Base-by-base conservation (phyloP, 306 rosid genomes). In the Cucurbita ficifolia region DNA sequence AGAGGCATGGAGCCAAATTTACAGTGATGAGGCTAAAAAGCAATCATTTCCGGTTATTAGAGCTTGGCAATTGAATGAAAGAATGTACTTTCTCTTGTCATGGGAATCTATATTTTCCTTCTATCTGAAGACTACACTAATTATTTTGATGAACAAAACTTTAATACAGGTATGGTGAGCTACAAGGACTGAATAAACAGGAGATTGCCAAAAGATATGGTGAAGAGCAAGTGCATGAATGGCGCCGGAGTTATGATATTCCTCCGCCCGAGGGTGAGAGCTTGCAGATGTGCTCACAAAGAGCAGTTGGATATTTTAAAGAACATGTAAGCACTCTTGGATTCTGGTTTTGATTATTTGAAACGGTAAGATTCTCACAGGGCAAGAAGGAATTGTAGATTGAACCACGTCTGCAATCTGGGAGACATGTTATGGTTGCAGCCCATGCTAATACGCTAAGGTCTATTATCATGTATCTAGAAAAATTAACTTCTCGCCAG, bases 261-360 rank as follows among this genome's bases (percentile, higher is more conserved):
- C 90, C 98, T 55, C 98, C 98, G 51, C 98, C 98, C 33, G 85
- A 89, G 76, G 98, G 97, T 55, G 98, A 93, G 88, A 94, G 98
- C 79, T 86, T 94, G 96, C 92, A 94, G 81, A 89, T 94, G 98
- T 94, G 97, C 81, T 96, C 96, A 50, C 76, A 94, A 80, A 87
- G 97, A 84, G 98, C 97, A 22, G 96, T 90, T 84, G 97, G 96
- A 69, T 94, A 90, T 86, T 94, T 94, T 72, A 87, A 83, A 78
- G 94, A 90, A 39, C 84, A 86, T 22, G 97, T 90, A 83, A 22
- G 90, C 70, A 39, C 49, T 62, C 12, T n/a, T 49, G n/a, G 11
- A 39, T 39, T 39, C 33, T 4, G 39, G 67, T 17, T 39, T n/a
- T 18, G 21, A 39, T 16, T 39, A 62, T 62, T 18, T 39, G 62